Evolutionary conservation across 805 yeast genomes (phyloP), one percentile per base, ranked within the genome.

Genomic region (Cyberlindnera amylophila): DNA sequence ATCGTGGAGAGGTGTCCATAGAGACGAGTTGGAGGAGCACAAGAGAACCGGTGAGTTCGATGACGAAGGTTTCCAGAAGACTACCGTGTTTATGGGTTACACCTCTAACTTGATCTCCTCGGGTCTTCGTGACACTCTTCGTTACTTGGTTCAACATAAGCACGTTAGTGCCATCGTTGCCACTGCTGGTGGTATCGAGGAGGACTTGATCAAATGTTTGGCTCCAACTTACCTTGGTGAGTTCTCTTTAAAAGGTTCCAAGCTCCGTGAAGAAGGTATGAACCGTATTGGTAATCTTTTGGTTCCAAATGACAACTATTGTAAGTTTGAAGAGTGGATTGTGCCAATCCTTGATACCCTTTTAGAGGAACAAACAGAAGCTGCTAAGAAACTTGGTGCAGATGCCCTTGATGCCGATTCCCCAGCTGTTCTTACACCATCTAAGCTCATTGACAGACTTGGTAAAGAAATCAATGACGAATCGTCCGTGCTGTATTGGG

Each of bases 181-280:
- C n/a, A 77, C 91, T 49, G 99, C 96, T 17, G 99, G 99, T 52
- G 99, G 99, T 53, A 81, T 93, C 48, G 99, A 93, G 64, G 99
- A 93, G 69, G 99, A 93, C 67, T 69, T 93, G 38, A 93, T 93
- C 72, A 93, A 93, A 66, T 89, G 96, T 62, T 72, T 93, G 43
- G 99, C 98, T 2, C 96, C 97, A 42, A 93, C 99, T 7, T 90
- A 81, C 58, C 71, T 95, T 73, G 97, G 99, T 40, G 97, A 89
- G 38, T 93, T 89, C 64, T 63, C 83, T 34, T 71, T 91, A 52
- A 79, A 81, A 13, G 99, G 99, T 46, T 71, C 81, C 44, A 71
- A 74, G 36, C 75, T 93, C 50, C 81, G 99, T 65, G 96, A 88
- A 38, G 82, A 89, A 64, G 99, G 99, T 50, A 81, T 93, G 84